Evolutionary conservation across 2,329 filamentous ascomycete genomes (phyloP).

Genomic region (Xylariaceae sp.): DNA sequence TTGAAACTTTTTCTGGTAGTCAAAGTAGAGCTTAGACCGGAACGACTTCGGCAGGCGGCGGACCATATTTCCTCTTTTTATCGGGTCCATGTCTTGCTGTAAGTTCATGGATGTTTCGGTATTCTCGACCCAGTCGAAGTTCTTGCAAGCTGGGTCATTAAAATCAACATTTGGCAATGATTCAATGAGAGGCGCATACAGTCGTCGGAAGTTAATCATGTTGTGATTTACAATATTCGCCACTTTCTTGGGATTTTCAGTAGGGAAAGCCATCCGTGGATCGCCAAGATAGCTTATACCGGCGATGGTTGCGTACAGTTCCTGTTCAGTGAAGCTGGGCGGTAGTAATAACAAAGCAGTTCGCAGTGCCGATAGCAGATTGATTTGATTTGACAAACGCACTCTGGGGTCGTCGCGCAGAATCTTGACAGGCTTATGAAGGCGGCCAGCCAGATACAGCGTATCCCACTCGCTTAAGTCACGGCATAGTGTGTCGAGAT

Average conservation of each 20-base stretch:
- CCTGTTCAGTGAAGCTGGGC: constrained; percentile 74
- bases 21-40: constrained; percentile 85
- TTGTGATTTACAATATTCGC: constrained; percentile 92
- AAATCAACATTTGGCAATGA: constrained; percentile 87
- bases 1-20: constrained; percentile 85
- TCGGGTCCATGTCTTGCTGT: constrained; percentile 86
- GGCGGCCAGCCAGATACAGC: constrained; percentile 88
- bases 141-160: constrained; percentile 56
- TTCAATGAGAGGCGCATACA: constrained; percentile 86
- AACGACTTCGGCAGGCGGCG: constrained; percentile 83
- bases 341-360: constrained; percentile 86
- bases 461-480: constrained; percentile 92
- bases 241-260: constrained; percentile 89
- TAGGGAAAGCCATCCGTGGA: constrained; percentile 87
- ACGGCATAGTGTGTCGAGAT: constrained; percentile 79
- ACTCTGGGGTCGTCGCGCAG: constrained; percentile 89
- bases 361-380: constrained; percentile 85
- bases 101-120: constrained; percentile 62
- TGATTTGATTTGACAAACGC: constrained; percentile 91
- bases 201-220: constrained; percentile 81
- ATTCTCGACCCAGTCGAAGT: constrained; percentile 60
- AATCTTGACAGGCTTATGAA: constrained; percentile 96
- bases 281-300: constrained; percentile 93
- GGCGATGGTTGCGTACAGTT: constrained; percentile 88
- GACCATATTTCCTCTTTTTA: constrained; percentile 93